Evolutionary conservation across 768 basidiomycete genomes (phyloP), one percentile per base, ranked within the genome.

Genomic region (Rhizopogon vulgaris): DNA sequence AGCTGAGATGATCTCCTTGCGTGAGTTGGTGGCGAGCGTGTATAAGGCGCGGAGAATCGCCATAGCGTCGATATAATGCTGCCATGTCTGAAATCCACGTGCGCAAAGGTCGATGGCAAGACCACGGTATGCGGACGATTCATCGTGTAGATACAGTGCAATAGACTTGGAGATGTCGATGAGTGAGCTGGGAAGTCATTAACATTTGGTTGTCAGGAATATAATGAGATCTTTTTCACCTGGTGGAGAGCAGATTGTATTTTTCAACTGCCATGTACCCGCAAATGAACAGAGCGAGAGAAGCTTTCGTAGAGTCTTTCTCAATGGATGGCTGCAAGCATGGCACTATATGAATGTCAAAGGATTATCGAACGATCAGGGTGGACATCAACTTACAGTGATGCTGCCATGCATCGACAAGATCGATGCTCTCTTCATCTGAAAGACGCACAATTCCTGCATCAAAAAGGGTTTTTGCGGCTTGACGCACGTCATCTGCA

Each of bases 21-120:
- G 76, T 27, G 77, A 66, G 51, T 71, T 82, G 3, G 92, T 92
- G 0, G 93, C 87, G 24, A 96, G 75, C 15, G 72, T 75, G 64
- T 94, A 95, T 10, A 98, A 76, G 1, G 85, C 79, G 5, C 95
- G 84, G 15, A 98, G 72, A 50, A 96, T 84, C 53, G 86, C 85
- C 74, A 93, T 87, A 0, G 93, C 82, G 58, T 98, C 94, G 52
- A 94, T 78, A 58, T 94, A 93, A 58, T 92, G 84, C 62, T 96
- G 93, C 94, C 94, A 98, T 45, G 94, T 83, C 41, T 86, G 79
- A 63, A 97, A 98, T 0, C 95, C 95, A 41, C 89, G 83, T 1
- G 89, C 85, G 59, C 90, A 93, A 9, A 97, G 74, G 61, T 98
- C 95, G 56, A 96, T 84, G 0, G 90, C 92, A 11, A 94, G 73